Evolutionary conservation across 768 basidiomycete genomes (phyloP), one percentile per base, ranked within the genome.

Genomic region (Steccherinum ochraceum): DNA sequence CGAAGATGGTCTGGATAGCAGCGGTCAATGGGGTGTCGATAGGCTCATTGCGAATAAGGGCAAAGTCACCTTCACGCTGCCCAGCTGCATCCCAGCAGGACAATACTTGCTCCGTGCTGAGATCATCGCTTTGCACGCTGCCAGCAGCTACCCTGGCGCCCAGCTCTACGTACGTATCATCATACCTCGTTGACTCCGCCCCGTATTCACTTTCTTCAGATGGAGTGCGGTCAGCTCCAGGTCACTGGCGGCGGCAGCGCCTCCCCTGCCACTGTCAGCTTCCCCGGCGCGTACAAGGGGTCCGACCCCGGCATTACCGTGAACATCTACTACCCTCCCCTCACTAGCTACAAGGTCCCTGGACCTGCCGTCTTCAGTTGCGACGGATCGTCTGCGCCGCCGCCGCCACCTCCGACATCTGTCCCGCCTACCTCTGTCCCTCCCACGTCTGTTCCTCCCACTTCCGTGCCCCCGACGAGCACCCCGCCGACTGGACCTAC

Each of bases 51-150:
- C 65, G 12, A 75, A 75, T 61, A 72, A 76, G 60, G 78, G 78
- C 25, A 74, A 76, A 55, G 73, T 75, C 10, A 70, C 69, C 16
- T 77, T 78, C 67, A 67, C 55, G 3, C 69, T 78, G 50, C 78
- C 78, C 0, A 57, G 56, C 13, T 78, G 77, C 56, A 75, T 78
- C 44, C 56, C 67, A 0, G 55, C 71, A 18, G 77, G 77, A 10
- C 67, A 78, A 26, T 78, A 79, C 54, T 65, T 80, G 18, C 64
- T 80, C 5, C 68, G 77, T 11, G 69, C 70, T 40, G 79, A 79
- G 56, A 61, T 80, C 50, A 80, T 79, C 52, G 76, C 74, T 45
- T 64, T 78, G 27, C 77, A 74, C 54, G 72, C 61, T 12, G 76
- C 75, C 0, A 49, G 55, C 4, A 67, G 56, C 16, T 79, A 78